These are phyloP conservation scores for Spathaspora hagerdaliae DNA, from an alignment of 805 yeast genomes.

Conservation along the genomic window DNA sequence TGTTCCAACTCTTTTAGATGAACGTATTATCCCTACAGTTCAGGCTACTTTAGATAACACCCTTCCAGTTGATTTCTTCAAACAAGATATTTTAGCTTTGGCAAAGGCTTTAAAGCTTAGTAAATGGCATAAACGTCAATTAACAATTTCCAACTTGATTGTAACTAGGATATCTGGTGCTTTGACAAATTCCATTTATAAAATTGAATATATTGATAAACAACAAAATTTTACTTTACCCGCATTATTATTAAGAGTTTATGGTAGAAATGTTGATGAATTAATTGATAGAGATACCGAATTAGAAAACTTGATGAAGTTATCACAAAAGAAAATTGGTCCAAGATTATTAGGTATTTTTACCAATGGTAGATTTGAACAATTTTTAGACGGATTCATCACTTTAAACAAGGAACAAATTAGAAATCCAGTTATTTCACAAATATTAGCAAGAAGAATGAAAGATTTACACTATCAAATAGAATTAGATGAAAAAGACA, in stretches of 20 bases:
- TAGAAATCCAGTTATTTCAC: slow-evolving; percentile 69
- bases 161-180: slow-evolving; percentile 84
- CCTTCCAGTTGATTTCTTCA: slow-evolving; percentile 79
- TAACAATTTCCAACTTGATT: slow-evolving; percentile 38
- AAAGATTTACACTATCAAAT: slow-evolving; percentile 86
- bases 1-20: slow-evolving; percentile 27
- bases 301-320: slow-evolving; percentile 63
- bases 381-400: slow-evolving; percentile 77
- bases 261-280: slow-evolving; percentile 82
- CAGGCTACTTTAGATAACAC: slow-evolving; percentile 66
- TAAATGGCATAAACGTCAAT: slow-evolving; percentile 69
- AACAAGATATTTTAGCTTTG: slow-evolving; percentile 69
- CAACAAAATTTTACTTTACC: slow-evolving; percentile 42
- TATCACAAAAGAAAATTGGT: slow-evolving; percentile 78
- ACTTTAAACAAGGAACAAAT: slow-evolving; percentile 73
- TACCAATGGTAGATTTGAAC: slow-evolving; percentile 90
- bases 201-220: slow-evolving; percentile 52
- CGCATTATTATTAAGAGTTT: slow-evolving; percentile 69
- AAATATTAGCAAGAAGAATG: slow-evolving; percentile 93
- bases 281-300: slow-evolving; percentile 86
- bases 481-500: slow-evolving; percentile 54
- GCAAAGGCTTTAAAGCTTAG: slow-evolving; percentile 62
- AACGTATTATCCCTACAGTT: slow-evolving; percentile 44
- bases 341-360: slow-evolving; percentile 88
- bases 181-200: slow-evolving; percentile 84